Evolutionary conservation across 495 filamentous ascomycete genomes (phyloP).

Genomic region (Hypomontagnella monticulosa): DNA sequence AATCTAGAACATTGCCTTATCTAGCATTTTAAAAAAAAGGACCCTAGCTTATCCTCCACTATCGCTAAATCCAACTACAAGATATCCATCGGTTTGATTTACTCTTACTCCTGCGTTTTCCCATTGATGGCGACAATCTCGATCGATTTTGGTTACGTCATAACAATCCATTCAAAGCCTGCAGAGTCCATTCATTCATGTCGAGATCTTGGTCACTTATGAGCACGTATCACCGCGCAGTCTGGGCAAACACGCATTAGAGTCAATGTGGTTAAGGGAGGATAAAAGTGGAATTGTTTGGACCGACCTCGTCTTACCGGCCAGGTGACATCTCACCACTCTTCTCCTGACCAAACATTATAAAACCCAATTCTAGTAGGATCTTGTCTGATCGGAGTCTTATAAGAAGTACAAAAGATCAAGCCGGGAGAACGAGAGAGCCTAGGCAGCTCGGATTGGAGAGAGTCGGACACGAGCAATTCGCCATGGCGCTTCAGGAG

Average conservation of each 20-base stretch:
- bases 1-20: conserved; percentile 39
- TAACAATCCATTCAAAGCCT: not conserved
- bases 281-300: conserved; percentile 11
- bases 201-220: conserved; percentile 5
- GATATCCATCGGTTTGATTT: not conserved
- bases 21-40: conserved; percentile 25
- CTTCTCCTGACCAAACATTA: conserved; percentile 1
- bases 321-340: conserved; percentile 24
- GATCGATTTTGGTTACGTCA: conserved; percentile 15
- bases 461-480: not conserved
- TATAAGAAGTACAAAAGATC: not conserved
- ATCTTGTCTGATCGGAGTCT: too few relatives aligned
- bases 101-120: not conserved
- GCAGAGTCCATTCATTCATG: not conserved
- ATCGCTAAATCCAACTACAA: conserved; percentile 5
- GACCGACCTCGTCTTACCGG: conserved; percentile 13
- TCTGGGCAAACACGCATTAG: conserved; percentile 8
- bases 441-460: not conserved
- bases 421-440: not conserved
- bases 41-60: conserved; percentile 5
- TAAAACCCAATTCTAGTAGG: too few relatives aligned
- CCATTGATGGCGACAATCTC: not conserved
- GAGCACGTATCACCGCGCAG: conserved; percentile 11
- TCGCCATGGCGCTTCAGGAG: conserved; percentile 24
- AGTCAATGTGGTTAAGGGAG: conserved; percentile 17